Percentiles rank a stretch among this genome's conserved stretches.
These are phyloP conservation scores for Blastocystis hominis DNA, from an alignment of 352 stramenopile genomes.

Conservation along the genomic window DNA sequence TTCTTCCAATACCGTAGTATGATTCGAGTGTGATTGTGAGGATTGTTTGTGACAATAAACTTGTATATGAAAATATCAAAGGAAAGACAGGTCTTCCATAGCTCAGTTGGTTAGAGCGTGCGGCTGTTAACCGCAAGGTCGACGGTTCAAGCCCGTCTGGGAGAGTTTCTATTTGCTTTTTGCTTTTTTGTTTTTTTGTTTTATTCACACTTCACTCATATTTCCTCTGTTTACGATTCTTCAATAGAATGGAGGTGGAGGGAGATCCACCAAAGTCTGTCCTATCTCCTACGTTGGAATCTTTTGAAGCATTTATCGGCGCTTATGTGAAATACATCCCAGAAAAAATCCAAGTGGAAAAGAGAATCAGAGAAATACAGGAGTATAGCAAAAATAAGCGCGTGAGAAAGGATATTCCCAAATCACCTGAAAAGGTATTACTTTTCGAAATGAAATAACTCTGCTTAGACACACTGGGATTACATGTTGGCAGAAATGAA, in stretches of 20 bases:
- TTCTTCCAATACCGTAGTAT: slow-evolving; percentile 22
- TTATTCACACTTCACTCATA: too few relatives aligned
- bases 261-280: neutral
- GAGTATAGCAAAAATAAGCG: neutral
- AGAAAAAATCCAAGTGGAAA: neutral
- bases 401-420: neutral
- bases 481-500: slow-evolving; percentile 64
- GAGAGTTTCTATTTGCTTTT: too few relatives aligned
- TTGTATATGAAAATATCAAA: neutral
- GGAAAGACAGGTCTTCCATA: too few relatives aligned
- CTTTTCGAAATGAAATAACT: neutral
- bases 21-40: neutral
- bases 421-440: neutral
- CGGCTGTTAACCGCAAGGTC: too few relatives aligned
- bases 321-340: neutral
- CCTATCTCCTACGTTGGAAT: neutral
- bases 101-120: too few relatives aligned
- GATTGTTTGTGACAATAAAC: neutral
- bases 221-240: neutral
- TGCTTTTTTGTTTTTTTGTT: too few relatives aligned
- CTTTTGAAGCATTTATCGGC: neutral
- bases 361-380: neutral
- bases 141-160: too few relatives aligned
- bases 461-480: slow-evolving; percentile 58
- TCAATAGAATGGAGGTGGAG: neutral